Evolutionary conservation across 2,329 filamentous ascomycete genomes (phyloP).

Genomic region (Penicillium sp.): DNA sequence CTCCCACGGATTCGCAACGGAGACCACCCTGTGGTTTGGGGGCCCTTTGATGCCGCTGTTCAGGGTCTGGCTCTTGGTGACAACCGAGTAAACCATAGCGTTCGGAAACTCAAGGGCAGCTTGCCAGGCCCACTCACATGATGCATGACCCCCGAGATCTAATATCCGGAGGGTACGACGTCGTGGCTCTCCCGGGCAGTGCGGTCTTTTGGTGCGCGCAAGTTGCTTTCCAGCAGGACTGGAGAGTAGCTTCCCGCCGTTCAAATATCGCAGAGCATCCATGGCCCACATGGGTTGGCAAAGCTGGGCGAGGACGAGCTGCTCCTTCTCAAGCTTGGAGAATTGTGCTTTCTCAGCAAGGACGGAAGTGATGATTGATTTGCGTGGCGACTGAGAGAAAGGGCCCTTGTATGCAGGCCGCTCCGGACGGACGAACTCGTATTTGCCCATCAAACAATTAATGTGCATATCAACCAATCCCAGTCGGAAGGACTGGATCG

Average conservation of each 20-base stretch:
- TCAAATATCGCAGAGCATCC: conserved; percentile 60
- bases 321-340: conserved; percentile 65
- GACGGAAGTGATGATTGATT: conserved; percentile 63
- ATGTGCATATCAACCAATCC: conserved; percentile 71
- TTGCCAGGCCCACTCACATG: conserved; percentile 95
- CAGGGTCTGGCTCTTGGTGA: conserved; percentile 69
- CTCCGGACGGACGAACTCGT: conserved; percentile 70
- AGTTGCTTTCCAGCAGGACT: conserved; percentile 49
- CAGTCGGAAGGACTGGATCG: conserved; percentile 77
- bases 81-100: conserved; percentile 83
- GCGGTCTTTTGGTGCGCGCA: conserved; percentile 23
- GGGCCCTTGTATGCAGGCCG: conserved; percentile 68
- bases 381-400: conserved; percentile 69
- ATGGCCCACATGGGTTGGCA: conserved; percentile 61
- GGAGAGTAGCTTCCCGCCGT: conserved; percentile 60
- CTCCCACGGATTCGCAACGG: conserved; percentile 71
- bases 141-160: conserved; percentile 79
- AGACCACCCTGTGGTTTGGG: conserved; percentile 79
- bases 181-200: conserved; percentile 19
- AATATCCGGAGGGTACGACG: conserved; percentile 64
- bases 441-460: conserved; percentile 80
- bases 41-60: conserved; percentile 79
- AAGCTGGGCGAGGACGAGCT: conserved; percentile 72
- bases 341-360: conserved; percentile 48
- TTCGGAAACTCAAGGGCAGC: conserved; percentile 82